These are phyloP conservation scores for Triangularia verruculosa DNA, from an alignment of 2,329 filamentous ascomycete species.

Conservation along the genomic window DNA sequence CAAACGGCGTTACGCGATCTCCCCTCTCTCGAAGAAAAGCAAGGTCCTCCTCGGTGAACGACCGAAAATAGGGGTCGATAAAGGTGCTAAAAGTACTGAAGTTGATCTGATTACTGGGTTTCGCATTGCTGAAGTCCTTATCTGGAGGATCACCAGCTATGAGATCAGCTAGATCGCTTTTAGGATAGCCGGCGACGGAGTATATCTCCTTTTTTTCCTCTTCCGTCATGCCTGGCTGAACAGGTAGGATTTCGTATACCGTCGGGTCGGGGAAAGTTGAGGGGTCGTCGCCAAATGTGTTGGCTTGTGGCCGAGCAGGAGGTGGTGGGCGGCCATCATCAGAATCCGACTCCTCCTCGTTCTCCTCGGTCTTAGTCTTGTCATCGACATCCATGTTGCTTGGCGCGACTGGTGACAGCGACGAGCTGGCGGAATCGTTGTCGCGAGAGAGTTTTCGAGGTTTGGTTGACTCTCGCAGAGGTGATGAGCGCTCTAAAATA, in stretches of 20 bases:
- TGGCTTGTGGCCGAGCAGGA: constrained; percentile 68
- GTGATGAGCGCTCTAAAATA: constrained; percentile 51
- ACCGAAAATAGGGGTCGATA: constrained; percentile 85
- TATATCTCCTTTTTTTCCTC: constrained; percentile 87
- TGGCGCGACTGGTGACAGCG: constrained; percentile 54
- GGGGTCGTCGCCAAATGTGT: constrained; percentile 90
- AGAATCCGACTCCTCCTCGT: constrained; percentile 46
- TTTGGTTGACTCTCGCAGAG: constrained; percentile 49
- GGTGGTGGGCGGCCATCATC: constrained; percentile 60
- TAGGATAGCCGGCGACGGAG: constrained; percentile 80
- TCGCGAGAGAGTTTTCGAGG: constrained; percentile 50
- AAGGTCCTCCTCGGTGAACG: constrained; percentile 88
- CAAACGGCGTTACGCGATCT: constrained; percentile 77
- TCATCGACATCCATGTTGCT: constrained; percentile 59
- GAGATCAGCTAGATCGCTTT: constrained; percentile 74
- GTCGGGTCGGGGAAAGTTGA: constrained; percentile 89
- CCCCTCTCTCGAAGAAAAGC: constrained; percentile 88
- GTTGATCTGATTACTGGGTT: constrained; percentile 90
- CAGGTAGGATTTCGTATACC: constrained; percentile 83
- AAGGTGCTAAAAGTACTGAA: constrained; percentile 91
- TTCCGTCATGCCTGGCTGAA: constrained; percentile 71
- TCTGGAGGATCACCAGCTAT: constrained; percentile 89
- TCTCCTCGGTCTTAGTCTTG: constrained; percentile 43
- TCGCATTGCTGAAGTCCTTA: constrained; percentile 91
- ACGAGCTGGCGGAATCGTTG: constrained; percentile 57